Evolutionary conservation across 805 yeast species (phyloP).

Genomic region (Grigorovia yakushimaensis): DNA sequence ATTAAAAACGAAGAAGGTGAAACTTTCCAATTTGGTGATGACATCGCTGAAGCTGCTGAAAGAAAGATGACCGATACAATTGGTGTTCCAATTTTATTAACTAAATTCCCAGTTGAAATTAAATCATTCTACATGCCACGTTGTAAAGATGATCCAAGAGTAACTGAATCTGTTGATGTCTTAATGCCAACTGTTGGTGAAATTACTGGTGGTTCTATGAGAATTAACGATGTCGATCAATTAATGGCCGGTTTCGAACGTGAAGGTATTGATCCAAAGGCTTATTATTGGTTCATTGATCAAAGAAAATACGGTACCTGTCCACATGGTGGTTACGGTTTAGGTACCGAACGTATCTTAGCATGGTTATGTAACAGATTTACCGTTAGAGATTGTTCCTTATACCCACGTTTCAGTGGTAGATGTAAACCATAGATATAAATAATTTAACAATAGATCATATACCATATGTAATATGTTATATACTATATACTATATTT

Average conservation of each 20-base stretch:
- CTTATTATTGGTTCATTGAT: constrained; percentile 95
- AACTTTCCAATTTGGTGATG: constrained; percentile 92
- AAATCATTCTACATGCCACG: constrained; percentile 97
- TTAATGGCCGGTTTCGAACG: constrained; percentile 84
- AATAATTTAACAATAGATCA: too few species aligned
- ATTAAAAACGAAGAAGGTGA: constrained; percentile 93
- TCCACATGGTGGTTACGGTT: constrained; percentile 98
- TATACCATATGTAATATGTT: background rate
- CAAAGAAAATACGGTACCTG: constrained; percentile 94
- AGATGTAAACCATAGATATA: constrained; percentile 79
- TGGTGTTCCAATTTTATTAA: constrained; percentile 85
- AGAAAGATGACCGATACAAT: constrained; percentile 95
- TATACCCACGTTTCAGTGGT: constrained; percentile 96
- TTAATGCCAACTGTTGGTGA: constrained; percentile 99
- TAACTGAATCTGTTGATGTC: constrained; percentile 96
- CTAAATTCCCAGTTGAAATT: constrained; percentile 92
- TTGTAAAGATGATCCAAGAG: constrained; percentile 81
- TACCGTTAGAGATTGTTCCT: constrained; percentile 96
- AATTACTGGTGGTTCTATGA: constrained; percentile 98
- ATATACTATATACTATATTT: background rate
- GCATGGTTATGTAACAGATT: constrained; percentile 98
- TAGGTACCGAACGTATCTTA: constrained; percentile 94
- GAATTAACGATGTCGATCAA: constrained; percentile 76
- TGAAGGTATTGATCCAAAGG: constrained; percentile 71
- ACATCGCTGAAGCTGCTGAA: constrained; percentile 99